These are phyloP conservation scores for Fusarium xylarioides DNA, from an alignment of 2,329 filamentous ascomycete species.

Conservation along the genomic window DNA sequence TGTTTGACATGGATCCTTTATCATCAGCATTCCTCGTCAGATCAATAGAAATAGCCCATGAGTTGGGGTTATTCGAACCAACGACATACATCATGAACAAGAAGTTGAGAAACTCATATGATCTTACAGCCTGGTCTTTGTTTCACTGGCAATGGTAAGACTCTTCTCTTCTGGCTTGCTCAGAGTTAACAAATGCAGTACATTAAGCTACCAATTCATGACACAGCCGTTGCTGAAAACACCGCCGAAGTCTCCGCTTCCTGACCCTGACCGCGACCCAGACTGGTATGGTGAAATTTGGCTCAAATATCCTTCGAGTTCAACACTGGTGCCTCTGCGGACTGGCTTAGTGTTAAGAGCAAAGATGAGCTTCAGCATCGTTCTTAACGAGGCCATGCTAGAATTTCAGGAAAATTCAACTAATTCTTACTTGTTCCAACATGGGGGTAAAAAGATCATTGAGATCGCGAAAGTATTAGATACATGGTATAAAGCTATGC, in stretches of 20 bases:
- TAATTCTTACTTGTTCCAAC: background rate
- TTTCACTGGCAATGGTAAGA: conserved; percentile 17
- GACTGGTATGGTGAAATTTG: conserved; percentile 12
- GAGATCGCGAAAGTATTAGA: accelerated
- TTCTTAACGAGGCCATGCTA: background rate
- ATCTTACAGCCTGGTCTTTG: conserved; percentile 15
- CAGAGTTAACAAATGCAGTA: background rate
- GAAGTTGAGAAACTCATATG: background rate
- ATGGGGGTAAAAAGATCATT: background rate
- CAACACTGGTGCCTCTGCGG: background rate
- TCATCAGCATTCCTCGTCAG: background rate
- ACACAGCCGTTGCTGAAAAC: background rate
- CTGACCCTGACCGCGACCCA: background rate
- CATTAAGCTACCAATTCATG: conserved; percentile 1
- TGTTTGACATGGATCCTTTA: conserved; percentile 5
- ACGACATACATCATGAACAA: conserved; percentile 2
- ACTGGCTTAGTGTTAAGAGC: background rate
- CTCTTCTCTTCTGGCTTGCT: accelerated
- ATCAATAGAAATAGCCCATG: background rate
- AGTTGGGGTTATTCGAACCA: conserved; percentile 5
- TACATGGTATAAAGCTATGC: background rate
- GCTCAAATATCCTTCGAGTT: conserved; percentile 9
- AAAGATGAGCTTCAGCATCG: background rate
- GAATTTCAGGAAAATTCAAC: background rate
- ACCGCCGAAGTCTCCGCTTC: background rate